These are phyloP conservation scores for Juncus effusus DNA, from an alignment of 176 grass and related monocot species.

Conservation along the genomic window DNA sequence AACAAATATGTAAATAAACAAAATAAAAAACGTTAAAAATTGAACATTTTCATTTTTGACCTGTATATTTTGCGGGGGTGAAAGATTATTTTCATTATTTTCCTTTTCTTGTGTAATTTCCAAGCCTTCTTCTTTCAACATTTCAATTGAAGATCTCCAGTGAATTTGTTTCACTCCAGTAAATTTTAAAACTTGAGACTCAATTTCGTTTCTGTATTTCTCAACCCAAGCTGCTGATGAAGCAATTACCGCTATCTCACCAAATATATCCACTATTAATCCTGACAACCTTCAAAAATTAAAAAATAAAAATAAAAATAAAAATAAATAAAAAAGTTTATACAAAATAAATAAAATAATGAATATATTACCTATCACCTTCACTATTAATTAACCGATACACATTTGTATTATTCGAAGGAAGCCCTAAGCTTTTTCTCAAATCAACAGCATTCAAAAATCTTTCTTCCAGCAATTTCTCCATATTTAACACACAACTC, in stretches of 20 bases:
- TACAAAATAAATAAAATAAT: conserved; percentile 7
- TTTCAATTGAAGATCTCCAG: conserved; percentile 80
- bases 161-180: conserved; percentile 70
- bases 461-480: conserved; percentile 79
- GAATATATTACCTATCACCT: conserved; percentile 63
- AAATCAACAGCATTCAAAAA: conserved; percentile 60
- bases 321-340: neutral
- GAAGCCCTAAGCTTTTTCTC: conserved; percentile 54
- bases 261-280: conserved; percentile 89
- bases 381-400: conserved; percentile 95
- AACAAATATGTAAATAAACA: conserved; percentile 12
- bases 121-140: conserved; percentile 95
- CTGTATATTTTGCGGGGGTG: conserved; percentile 55
- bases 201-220: conserved; percentile 86
- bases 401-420: conserved; percentile 66
- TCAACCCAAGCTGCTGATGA: conserved; percentile 99
- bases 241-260: conserved; percentile 75
- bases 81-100: conserved; percentile 17
- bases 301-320: neutral
- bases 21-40: conserved; percentile 7
- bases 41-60: conserved; percentile 28
- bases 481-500: conserved; percentile 68
- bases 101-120: conserved; percentile 53
- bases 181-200: conserved; percentile 63
- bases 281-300: conserved; percentile 70